Conservation (phyloP, 305 asterid species). For the Fraxinus velutina region DNA sequence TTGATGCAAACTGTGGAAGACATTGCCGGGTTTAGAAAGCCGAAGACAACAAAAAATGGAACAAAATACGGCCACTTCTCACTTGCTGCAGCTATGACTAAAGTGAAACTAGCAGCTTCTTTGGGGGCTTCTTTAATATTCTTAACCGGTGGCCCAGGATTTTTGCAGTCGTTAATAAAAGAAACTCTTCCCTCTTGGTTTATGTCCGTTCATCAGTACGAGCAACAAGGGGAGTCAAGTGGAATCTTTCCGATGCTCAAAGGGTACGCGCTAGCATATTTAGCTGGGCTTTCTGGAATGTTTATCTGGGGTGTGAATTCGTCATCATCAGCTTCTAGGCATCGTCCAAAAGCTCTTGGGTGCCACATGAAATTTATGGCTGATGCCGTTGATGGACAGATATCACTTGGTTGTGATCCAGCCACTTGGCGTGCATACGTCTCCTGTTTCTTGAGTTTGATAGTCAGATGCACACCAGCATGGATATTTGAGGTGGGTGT, state of each 20-base stretch:
- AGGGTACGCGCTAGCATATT: slow-evolving; percentile 81
- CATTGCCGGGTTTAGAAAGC: slow-evolving; percentile 37
- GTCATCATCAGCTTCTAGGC: slow-evolving; percentile 53
- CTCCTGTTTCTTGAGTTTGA: slow-evolving; percentile 69
- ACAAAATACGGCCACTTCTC: slow-evolving; percentile 49
- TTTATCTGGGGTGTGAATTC: slow-evolving; percentile 79
- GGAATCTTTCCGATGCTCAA: slow-evolving; percentile 56
- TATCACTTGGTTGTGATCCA: slow-evolving; percentile 76
- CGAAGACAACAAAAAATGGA: slow-evolving; percentile 40
- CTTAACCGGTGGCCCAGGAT: slow-evolving; percentile 78
- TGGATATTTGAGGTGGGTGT: slow-evolving; percentile 70
- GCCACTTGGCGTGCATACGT: slow-evolving; percentile 90
- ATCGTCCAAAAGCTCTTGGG: slow-evolving; percentile 62
- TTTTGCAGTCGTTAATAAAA: slow-evolving; percentile 71
- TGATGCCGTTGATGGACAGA: slow-evolving; percentile 67
- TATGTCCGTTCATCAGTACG: slow-evolving; percentile 52
- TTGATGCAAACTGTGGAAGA: slow-evolving; percentile 74
- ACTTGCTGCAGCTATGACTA: slow-evolving; percentile 62
- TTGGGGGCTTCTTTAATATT: slow-evolving; percentile 75
- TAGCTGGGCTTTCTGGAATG: slow-evolving; percentile 66
- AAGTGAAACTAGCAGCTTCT: slow-evolving; percentile 83
- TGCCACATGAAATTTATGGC: slow-evolving; percentile 80
- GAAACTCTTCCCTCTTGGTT: slow-evolving; percentile 97
- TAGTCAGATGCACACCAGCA: slow-evolving; percentile 62
- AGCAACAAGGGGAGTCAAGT: slow-evolving; percentile 34